Percentiles rank a stretch among this genome's conserved stretches.
Conservation (phyloP, 2,329 filamentous ascomycete species). For the Cladorrhinum sp. region DNA sequence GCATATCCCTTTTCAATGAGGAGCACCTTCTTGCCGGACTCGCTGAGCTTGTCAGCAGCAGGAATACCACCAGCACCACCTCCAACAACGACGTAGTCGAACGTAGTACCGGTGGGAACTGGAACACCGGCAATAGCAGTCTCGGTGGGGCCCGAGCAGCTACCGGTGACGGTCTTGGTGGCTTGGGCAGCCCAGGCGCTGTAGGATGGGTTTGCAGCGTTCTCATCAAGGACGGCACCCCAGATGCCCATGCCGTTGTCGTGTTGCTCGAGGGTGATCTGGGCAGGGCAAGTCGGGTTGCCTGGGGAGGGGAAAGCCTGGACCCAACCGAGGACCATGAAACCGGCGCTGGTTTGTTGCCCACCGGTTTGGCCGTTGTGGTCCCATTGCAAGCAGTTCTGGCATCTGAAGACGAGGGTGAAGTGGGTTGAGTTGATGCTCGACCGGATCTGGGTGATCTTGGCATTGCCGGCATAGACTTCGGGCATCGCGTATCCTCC, state of each 20-base stretch:
- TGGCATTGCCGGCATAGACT: slow-evolving; percentile 56
- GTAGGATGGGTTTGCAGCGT: slow-evolving; percentile 33
- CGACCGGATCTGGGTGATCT: slow-evolving; percentile 53
- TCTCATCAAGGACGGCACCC: slow-evolving; percentile 28
- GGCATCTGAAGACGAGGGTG: slow-evolving; percentile 57
- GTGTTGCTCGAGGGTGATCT: slow-evolving; percentile 33
- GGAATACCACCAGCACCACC: slow-evolving; percentile 58
- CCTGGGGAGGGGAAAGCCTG: slow-evolving; percentile 41
- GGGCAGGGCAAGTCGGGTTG: slow-evolving; percentile 34
- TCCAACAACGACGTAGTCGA: slow-evolving; percentile 61
- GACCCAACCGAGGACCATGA: slow-evolving; percentile 47
- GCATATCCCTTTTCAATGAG: slow-evolving; percentile 53
- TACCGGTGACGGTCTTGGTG: slow-evolving; percentile 31
- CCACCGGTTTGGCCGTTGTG: slow-evolving; percentile 42
- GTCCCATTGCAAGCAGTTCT: slow-evolving; percentile 49
- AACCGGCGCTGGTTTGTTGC: slow-evolving; percentile 29
- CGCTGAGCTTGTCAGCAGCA: slow-evolving; percentile 59
- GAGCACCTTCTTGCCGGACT: slow-evolving; percentile 58
- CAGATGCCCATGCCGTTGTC: slow-evolving; percentile 34
- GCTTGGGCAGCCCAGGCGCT: slow-evolving; percentile 32
- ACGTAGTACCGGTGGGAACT: slow-evolving; percentile 42
- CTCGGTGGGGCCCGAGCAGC: slow-evolving; percentile 27
- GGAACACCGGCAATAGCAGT: slow-evolving; percentile 32
- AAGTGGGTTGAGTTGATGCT: slow-evolving; percentile 55
- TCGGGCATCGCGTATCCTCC: slow-evolving; percentile 53